Evolutionary conservation across 306 rosid genomes (phyloP), one percentile per base, ranked within the genome.

Genomic region (Astragalus membranaceus): DNA sequence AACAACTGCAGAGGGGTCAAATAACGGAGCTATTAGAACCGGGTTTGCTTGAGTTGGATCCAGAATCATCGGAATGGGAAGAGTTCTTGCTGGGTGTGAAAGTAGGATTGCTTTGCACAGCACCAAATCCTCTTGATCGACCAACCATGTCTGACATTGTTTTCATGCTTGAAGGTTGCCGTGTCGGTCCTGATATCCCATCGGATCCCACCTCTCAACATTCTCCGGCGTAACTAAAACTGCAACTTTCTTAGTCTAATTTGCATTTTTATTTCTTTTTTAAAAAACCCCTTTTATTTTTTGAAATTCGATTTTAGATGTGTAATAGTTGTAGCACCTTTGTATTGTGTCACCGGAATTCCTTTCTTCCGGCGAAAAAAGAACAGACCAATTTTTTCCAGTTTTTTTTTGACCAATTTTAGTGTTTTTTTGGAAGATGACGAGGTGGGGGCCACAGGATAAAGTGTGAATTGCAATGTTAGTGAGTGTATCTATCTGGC

Each of bases 111-210:
- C 98, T 92, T 0, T 90, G 98, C 83, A 92, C 96, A 1, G 96
- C 96, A 26, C 96, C 96, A 0, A 96, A 92, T 76, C 96, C 96
- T 10, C 83, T 85, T 3, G 96, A 90, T 47, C 91, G 98, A 7
- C 98, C 98, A 64, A 85, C 96, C 16, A 92, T 92, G 98, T 83
- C 92, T 0, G 98, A 92, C 69, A 88, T 92, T n/a, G 96, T 92
- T 50, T 92, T 92, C 96, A 92, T 92, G 98, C 96, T 92, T 5
- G 98, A 92, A 83, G 98, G 98, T 2, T 92, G 98, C 75, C 92
- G 98, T 26, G 96, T 88, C 7, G 91, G 96, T 7, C 92, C 98
- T 0, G 96, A 92, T 13, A 87, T 88, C 62, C 90, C 93, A 0
- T 92, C 98, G 0, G 92, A 88, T 72, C 96, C 95, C 52, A 89